These are phyloP conservation scores for Fomitopsis palustris DNA, from an alignment of 1,284 basidiomycete species.

Conservation along the genomic window DNA sequence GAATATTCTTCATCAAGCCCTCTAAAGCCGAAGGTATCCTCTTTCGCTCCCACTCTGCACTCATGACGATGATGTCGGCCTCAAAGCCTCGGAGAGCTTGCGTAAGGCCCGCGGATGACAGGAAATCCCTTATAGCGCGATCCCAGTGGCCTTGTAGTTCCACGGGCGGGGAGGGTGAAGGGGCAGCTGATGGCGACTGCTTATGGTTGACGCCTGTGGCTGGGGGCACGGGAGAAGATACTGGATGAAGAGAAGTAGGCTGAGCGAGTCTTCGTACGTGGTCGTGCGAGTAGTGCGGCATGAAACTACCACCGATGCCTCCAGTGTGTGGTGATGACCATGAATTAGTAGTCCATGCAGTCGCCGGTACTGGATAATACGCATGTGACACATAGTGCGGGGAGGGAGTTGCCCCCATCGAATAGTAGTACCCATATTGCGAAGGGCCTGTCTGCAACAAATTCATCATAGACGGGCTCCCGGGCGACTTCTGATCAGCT, in stretches of 20 bases:
- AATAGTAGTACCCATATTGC: background rate
- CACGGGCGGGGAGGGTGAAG: constrained; percentile 31
- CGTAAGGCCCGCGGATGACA: constrained; percentile 51
- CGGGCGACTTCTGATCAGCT: background rate
- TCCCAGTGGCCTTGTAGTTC: constrained; percentile 61
- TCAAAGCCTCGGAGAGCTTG: constrained; percentile 66
- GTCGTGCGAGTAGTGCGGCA: constrained; percentile 9
- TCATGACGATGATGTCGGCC: constrained; percentile 67
- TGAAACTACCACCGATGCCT: no score
- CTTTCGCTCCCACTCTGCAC: constrained; percentile 57
- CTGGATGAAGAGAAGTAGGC: background rate
- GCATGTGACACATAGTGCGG: constrained; percentile 9
- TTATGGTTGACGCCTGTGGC: background rate
- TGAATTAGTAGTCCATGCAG: constrained; percentile 23
- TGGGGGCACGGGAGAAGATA: no score
- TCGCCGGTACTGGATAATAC: constrained; percentile 25
- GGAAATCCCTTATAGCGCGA: constrained; percentile 48
- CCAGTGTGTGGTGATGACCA: background rate
- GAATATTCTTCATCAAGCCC: constrained; percentile 47
- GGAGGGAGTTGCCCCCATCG: background rate
- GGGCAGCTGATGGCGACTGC: constrained; percentile 1
- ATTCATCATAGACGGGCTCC: background rate
- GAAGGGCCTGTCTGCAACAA: background rate
- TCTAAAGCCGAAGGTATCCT: constrained; percentile 52
- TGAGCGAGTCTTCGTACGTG: background rate